A percentile compares a stretch with the other conserved stretches of the same genome.
Evolutionary conservation across 2,329 filamentous ascomycete species (phyloP).

Genomic region (Colletotrichum chlorophyti): DNA sequence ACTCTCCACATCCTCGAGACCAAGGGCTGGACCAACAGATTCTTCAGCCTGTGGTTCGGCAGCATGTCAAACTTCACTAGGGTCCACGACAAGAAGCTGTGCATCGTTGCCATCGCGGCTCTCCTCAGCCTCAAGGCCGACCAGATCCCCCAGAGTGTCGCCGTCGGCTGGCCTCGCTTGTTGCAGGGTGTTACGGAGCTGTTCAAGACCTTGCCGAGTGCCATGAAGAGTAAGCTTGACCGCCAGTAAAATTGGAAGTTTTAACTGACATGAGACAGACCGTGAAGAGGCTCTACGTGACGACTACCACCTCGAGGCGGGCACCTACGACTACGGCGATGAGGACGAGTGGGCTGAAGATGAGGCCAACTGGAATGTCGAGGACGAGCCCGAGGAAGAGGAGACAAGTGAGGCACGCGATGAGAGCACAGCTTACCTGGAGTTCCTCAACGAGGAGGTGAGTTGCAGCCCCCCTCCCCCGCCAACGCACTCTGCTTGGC

Average conservation of each 20-base stretch:
- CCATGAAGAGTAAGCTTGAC: slow-evolving; percentile 75
- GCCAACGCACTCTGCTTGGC: background rate
- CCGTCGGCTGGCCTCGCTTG: slow-evolving; percentile 92
- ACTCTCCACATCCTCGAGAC: slow-evolving; percentile 87
- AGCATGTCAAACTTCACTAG: slow-evolving; percentile 92
- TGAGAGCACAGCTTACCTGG: slow-evolving; percentile 91
- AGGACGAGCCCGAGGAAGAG: slow-evolving; percentile 74
- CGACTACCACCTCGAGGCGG: slow-evolving; percentile 75
- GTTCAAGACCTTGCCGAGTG: slow-evolving; percentile 89
- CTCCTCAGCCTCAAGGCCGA: slow-evolving; percentile 81
- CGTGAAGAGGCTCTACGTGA: slow-evolving; percentile 92
- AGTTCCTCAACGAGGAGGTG: slow-evolving; percentile 93
- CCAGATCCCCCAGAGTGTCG: slow-evolving; percentile 89
- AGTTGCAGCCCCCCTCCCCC: slow-evolving; percentile 37
- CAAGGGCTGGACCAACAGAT: slow-evolving; percentile 96
- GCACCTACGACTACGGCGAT: slow-evolving; percentile 67
- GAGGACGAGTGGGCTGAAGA: slow-evolving; percentile 87
- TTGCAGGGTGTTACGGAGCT: slow-evolving; percentile 87
- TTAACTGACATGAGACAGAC: slow-evolving; percentile 56
- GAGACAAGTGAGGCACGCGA: slow-evolving; percentile 75
- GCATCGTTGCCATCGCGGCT: slow-evolving; percentile 89
- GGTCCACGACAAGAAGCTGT: slow-evolving; percentile 98
- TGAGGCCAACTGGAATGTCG: slow-evolving; percentile 80
- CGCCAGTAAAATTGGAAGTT: too few species aligned
- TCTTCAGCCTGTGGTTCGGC: slow-evolving; percentile 98